These are phyloP conservation scores for Gymnopus androsaceus DNA, from an alignment of 1,284 basidiomycete species.

Conservation along the genomic window DNA sequence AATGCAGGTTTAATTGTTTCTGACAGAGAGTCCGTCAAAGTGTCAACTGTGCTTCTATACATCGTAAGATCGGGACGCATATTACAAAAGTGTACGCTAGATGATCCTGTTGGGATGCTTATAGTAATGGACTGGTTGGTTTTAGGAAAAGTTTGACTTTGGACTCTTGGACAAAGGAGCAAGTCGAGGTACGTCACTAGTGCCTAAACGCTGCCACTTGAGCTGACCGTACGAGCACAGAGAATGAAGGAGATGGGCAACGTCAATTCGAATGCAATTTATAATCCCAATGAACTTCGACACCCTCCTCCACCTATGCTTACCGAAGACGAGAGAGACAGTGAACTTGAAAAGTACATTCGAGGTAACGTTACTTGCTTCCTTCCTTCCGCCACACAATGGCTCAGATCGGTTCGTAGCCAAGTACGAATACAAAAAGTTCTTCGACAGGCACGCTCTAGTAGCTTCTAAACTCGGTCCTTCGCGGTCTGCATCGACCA, in stretches of 20 bases:
- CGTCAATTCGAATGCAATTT: conserved; percentile 69
- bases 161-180: conserved; percentile 84
- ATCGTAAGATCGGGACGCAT: conserved; percentile 87
- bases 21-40: conserved; percentile 38
- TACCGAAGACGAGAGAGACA: conserved; percentile 77
- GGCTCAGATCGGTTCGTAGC: conserved; percentile 39
- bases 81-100: conserved; percentile 76
- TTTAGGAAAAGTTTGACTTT: conserved; percentile 79
- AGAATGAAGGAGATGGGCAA: conserved; percentile 79
- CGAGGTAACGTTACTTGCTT: conserved; percentile 46
- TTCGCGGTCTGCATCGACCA: conserved; percentile 41
- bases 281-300: conserved; percentile 75
- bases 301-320: conserved; percentile 80
- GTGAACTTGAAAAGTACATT: conserved; percentile 84
- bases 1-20: neutral
- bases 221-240: conserved; percentile 31
- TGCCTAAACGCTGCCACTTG: conserved; percentile 15
- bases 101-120: conserved; percentile 16
- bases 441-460: conserved; percentile 49
- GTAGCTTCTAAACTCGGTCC: conserved; percentile 50
- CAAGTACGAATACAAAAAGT: conserved; percentile 75
- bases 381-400: conserved; percentile 5
- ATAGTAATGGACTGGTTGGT: conserved; percentile 7
- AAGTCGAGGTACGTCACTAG: conserved; percentile 63
- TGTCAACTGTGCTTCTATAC: conserved; percentile 81